Evolutionary conservation across 371 early-diverging fungal genomes (phyloP).

Genomic region (Cokeromyces recurvatus): DNA sequence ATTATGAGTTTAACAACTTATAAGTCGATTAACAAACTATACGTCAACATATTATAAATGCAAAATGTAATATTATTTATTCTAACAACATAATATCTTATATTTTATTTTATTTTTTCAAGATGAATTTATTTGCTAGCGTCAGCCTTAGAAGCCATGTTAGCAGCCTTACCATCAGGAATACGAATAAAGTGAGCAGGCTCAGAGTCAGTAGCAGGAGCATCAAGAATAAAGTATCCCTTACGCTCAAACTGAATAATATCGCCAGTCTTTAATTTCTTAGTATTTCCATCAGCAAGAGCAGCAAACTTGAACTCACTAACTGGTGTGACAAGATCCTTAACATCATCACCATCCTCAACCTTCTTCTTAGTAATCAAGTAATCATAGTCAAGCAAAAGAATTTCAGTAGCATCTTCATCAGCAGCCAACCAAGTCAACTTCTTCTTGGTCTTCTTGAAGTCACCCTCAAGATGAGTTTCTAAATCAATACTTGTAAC

Average conservation of each 20-base stretch:
- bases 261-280: slow-evolving; percentile 60
- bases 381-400: slow-evolving; percentile 91
- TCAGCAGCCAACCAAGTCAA: slow-evolving; percentile 93
- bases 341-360: slow-evolving; percentile 89
- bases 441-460: slow-evolving; percentile 99
- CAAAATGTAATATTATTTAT: no score
- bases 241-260: slow-evolving; percentile 98
- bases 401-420: slow-evolving; percentile 55
- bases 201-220: slow-evolving; percentile 45
- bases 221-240: slow-evolving; percentile 95
- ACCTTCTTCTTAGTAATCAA: slow-evolving; percentile 97
- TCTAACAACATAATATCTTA: no score
- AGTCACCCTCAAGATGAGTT: slow-evolving; percentile 93
- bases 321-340: slow-evolving; percentile 83
- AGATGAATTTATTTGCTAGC: no score
- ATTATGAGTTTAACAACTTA: no score
- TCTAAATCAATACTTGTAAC: slow-evolving; percentile 54
- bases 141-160: slow-evolving; percentile 65
- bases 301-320: slow-evolving; percentile 76
- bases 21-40: no score
- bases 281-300: slow-evolving; percentile 72
- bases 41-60: no score
- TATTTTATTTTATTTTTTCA: no score
- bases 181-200: slow-evolving; percentile 78
- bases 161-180: slow-evolving; percentile 91